A percentile compares a stretch with the other conserved stretches of the same genome.
phyloP scores from a whole-genome alignment of 1,284 basidiomycete species.

The Naganishia liquefaciens region DNA sequence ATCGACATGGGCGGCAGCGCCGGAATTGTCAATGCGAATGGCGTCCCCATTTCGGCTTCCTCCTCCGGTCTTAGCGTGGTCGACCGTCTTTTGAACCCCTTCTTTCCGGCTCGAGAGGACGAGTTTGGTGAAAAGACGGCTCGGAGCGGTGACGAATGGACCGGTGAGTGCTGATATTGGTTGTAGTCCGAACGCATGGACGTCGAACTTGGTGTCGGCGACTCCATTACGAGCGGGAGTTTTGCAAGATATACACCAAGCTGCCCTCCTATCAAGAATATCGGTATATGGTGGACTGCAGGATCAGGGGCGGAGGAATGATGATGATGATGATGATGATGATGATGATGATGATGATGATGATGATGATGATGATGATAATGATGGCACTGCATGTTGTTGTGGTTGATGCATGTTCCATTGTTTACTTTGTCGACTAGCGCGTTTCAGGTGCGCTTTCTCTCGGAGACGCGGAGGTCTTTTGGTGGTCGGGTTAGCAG shows the following conservation, averaged over 20 bases:
- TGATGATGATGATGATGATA: neutral
- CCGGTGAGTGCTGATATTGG: conserved; percentile 18
- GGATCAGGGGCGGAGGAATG: neutral
- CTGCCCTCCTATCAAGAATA: neutral
- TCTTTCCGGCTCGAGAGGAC: neutral
- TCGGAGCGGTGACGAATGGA: conserved; percentile 12
- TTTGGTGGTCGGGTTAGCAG: neutral
- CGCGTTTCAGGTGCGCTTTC: conserved; percentile 11
- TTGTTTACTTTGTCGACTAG: conserved; percentile 16
- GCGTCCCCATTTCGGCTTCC: conserved; percentile 1
- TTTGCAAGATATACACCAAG: neutral
- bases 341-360: neutral
- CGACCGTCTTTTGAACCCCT: neutral
- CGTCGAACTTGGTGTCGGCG: conserved; percentile 8
- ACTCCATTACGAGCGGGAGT: conserved; percentile 4
- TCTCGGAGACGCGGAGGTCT: neutral
- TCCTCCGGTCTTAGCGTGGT: neutral
- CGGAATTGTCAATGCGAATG: conserved; percentile 25
- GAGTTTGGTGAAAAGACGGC: neutral
- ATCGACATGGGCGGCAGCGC: conserved; percentile 13
- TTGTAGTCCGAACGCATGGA: conserved; percentile 15
- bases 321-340: too few relatives aligned
- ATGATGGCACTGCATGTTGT: conserved; percentile 9
- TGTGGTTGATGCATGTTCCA: conserved; percentile 24
- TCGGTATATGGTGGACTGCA: neutral